Conservation (phyloP, 2,329 filamentous ascomycete species). For the Sarocladiaceae sp. region DNA sequence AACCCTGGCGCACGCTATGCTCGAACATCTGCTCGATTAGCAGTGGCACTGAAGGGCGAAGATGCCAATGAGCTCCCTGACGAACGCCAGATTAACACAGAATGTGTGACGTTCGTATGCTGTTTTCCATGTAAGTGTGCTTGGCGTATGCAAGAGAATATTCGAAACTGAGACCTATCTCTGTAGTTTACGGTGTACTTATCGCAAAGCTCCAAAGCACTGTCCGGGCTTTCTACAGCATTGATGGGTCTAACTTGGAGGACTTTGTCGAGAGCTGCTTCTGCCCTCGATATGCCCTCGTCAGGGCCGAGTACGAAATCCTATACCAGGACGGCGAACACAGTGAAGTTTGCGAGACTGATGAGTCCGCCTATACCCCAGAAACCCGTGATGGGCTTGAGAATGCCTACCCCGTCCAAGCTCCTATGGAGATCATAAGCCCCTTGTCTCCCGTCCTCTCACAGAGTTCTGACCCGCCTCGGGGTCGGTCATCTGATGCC, state of each 20-base stretch:
- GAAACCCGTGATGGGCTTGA: not conserved
- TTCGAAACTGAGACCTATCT: no score
- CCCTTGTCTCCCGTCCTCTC: not conserved
- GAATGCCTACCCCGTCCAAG: not conserved
- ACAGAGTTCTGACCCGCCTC: not conserved
- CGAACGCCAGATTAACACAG: conserved; percentile 14
- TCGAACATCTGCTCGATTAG: conserved; percentile 19
- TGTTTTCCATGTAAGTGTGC: conserved; percentile 22
- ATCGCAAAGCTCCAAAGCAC: conserved; percentile 22
- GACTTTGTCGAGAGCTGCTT: conserved; percentile 22
- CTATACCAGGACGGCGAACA: conserved; percentile 18
- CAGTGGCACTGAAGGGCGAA: conserved; percentile 15
- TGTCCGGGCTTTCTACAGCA: conserved; percentile 26
- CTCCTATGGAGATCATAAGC: conserved; percentile 3
- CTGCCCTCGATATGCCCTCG: conserved; percentile 21
- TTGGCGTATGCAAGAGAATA: not conserved
- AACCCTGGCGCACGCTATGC: conserved; percentile 23
- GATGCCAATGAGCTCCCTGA: conserved; percentile 15
- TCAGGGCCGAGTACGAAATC: conserved; percentile 26
- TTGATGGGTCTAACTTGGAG: conserved; percentile 17
- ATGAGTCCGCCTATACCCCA: no score
- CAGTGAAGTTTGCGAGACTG: not conserved
- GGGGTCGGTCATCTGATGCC: not conserved
- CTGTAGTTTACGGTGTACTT: conserved; percentile 26
- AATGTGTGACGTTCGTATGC: conserved; percentile 18